phyloP scores from a whole-genome alignment of 1,284 basidiomycete species.

The Ceratobasidium sp. region DNA sequence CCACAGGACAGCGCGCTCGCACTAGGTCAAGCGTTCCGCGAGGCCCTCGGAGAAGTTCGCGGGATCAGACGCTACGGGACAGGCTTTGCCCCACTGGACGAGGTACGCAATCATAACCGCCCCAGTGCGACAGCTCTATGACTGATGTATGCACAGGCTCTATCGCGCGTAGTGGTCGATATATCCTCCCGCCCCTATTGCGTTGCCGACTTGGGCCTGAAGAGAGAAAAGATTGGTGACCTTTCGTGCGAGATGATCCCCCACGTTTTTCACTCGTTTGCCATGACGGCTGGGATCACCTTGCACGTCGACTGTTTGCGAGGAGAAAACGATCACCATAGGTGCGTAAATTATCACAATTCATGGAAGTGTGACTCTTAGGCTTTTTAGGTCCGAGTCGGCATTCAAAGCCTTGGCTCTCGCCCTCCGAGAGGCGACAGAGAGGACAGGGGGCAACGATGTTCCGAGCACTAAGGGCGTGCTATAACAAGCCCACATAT shows the following conservation, averaged over 20 bases:
- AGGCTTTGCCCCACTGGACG: constrained; percentile 96
- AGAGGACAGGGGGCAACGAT: constrained; percentile 88
- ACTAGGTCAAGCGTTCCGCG: constrained; percentile 93
- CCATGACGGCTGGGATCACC: constrained; percentile 89
- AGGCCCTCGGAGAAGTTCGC: constrained; percentile 92
- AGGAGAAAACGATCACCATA: constrained; percentile 98
- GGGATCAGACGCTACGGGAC: constrained; percentile 97
- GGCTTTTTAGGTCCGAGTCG: constrained; percentile 79
- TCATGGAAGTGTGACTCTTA: too few relatives aligned
- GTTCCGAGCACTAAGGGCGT: constrained; percentile 98
- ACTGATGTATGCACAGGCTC: constrained; percentile 67
- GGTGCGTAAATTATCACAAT: constrained; percentile 64
- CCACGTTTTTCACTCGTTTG: constrained; percentile 93
- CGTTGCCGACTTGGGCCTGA: constrained; percentile 88
- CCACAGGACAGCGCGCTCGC: constrained; percentile 94
- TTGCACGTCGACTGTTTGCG: constrained; percentile 94
- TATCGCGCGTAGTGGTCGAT: constrained; percentile 96
- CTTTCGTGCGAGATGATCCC: constrained; percentile 98
- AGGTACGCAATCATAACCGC: constrained; percentile 65
- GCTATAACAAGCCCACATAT: constrained; percentile 58
- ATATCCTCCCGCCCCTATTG: constrained; percentile 98
- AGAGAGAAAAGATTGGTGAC: constrained; percentile 97
- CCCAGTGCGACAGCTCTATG: background rate
- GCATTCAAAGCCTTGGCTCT: constrained; percentile 98
- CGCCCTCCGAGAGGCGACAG: constrained; percentile 93